A percentile compares a stretch with the other conserved stretches of the same genome.
phyloP scores from a whole-genome alignment of 2,329 filamentous ascomycete genomes.

The Ascochyta lentis region DNA sequence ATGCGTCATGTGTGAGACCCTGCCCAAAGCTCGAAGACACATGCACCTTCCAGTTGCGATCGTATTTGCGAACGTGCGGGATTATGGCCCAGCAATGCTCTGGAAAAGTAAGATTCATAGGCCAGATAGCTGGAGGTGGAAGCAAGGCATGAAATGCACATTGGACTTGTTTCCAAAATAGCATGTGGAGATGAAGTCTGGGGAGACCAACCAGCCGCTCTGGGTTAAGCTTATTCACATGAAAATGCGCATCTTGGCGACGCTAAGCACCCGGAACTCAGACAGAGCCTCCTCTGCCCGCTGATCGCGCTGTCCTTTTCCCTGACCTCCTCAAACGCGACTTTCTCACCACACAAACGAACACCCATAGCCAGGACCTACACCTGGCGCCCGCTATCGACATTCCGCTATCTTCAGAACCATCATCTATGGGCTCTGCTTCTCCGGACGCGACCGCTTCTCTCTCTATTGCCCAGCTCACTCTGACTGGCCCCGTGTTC shows the following conservation, averaged over 20 bases:
- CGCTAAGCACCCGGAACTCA: constrained; percentile 28
- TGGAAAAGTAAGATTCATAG: background rate
- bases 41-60: background rate
- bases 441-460: constrained; percentile 42
- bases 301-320: constrained; percentile 27
- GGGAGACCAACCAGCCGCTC: constrained; percentile 22
- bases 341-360: constrained; percentile 22
- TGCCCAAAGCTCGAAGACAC: constrained; percentile 12
- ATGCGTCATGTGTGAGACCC: constrained; percentile 18
- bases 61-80: background rate
- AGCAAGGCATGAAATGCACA: constrained; percentile 14
- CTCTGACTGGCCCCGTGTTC: constrained; percentile 44
- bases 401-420: constrained; percentile 31
- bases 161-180: constrained; percentile 1
- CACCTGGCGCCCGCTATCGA: constrained; percentile 38
- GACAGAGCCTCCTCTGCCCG: constrained; percentile 24
- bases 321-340: constrained; percentile 26
- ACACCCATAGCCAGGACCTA: constrained; percentile 35
- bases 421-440: constrained; percentile 56
- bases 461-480: constrained; percentile 39
- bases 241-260: constrained; percentile 19
- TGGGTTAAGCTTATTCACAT: constrained; percentile 34
- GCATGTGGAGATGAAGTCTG: constrained; percentile 21
- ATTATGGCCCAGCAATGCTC: background rate
- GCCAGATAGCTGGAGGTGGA: background rate